These are phyloP conservation scores for Lachnellula willkommii DNA, from an alignment of 2,329 filamentous ascomycete species.

Conservation along the genomic window DNA sequence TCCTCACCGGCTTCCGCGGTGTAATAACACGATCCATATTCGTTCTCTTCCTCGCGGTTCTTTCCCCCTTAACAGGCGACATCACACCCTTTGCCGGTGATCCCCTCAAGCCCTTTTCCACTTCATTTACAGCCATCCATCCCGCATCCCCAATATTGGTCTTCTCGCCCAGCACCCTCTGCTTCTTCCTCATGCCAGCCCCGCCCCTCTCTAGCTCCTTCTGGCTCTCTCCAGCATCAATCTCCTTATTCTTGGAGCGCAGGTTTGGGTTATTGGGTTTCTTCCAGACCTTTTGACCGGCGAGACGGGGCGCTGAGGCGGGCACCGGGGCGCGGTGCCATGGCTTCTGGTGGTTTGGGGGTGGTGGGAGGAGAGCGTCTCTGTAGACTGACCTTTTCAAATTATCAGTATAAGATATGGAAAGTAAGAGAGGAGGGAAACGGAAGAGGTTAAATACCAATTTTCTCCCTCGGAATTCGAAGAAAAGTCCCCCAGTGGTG, in stretches of 20 bases:
- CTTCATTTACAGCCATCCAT: constrained; percentile 24
- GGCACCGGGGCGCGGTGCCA: constrained; percentile 30
- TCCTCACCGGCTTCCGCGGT: constrained; percentile 25
- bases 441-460: constrained; percentile 11
- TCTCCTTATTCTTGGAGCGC: constrained; percentile 14
- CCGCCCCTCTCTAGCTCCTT: constrained; percentile 34
- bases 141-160: constrained; percentile 31
- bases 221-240: constrained; percentile 20
- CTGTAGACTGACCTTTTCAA: constrained; percentile 25
- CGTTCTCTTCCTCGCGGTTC: constrained; percentile 25
- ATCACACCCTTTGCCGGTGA: neutral
- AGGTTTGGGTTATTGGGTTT: constrained; percentile 19
- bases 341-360: constrained; percentile 14
- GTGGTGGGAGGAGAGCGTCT: constrained; percentile 26
- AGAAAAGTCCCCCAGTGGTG: no score
- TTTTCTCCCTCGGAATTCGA: neutral
- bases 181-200: constrained; percentile 33
- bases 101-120: neutral
- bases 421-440: neutral
- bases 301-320: constrained; percentile 28
- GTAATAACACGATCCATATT: constrained; percentile 31
- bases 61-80: constrained; percentile 1
- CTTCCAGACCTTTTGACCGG: constrained; percentile 33
- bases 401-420: neutral
- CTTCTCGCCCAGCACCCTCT: constrained; percentile 26